Percentiles rank a stretch among this genome's conserved stretches.
phyloP scores from a whole-genome alignment of 2,329 filamentous ascomycete genomes.

The Diplodia sapinea region DNA sequence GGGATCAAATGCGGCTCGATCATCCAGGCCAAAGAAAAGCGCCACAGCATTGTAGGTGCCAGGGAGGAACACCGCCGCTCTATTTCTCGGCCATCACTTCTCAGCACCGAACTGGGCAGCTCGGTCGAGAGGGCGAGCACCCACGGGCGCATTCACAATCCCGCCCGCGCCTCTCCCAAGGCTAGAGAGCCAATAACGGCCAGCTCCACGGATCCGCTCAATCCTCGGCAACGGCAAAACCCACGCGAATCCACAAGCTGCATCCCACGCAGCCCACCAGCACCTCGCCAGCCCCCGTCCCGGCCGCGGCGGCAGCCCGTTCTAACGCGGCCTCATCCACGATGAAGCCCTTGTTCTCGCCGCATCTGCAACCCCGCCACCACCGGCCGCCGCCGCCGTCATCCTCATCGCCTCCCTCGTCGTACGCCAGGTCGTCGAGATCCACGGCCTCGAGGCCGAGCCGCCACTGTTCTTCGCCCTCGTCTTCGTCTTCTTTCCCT shows the following conservation, averaged over 20 bases:
- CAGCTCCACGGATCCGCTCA: not conserved
- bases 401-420: slow-evolving; percentile 38
- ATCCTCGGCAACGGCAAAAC: slow-evolving; percentile 60
- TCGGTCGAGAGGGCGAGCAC: no score
- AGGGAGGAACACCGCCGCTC: no score
- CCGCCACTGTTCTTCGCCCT: slow-evolving; percentile 21
- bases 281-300: slow-evolving; percentile 54
- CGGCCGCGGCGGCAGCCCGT: slow-evolving; percentile 48
- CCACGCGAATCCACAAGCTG: slow-evolving; percentile 67
- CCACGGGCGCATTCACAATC: not conserved
- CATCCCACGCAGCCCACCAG: slow-evolving; percentile 66
- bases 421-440: slow-evolving; percentile 39
- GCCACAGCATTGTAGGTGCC: no score
- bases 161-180: not conserved
- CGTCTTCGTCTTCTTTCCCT: not conserved
- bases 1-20: no score
- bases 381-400: slow-evolving; percentile 45
- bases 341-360: slow-evolving; percentile 61
- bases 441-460: slow-evolving; percentile 29
- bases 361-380: slow-evolving; percentile 63
- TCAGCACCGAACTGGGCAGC: no score
- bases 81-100: no score
- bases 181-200: not conserved
- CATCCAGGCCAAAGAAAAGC: no score
- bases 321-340: slow-evolving; percentile 62